phyloP scores from a whole-genome alignment of 345 rosid genomes.

The Syzygium grande region DNA sequence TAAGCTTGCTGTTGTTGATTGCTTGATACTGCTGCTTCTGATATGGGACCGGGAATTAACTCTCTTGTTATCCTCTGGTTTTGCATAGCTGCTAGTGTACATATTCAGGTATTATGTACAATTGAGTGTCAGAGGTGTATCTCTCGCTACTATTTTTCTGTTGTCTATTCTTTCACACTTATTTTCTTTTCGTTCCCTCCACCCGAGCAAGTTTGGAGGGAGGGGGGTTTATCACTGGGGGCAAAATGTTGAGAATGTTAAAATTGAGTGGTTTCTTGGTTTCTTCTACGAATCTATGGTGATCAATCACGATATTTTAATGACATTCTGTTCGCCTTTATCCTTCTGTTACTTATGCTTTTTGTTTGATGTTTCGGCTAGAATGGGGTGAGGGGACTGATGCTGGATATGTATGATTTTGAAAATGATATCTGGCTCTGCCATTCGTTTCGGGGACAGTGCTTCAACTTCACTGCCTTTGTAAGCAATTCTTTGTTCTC shows the following conservation, averaged over 20 bases:
- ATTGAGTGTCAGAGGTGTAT: background rate
- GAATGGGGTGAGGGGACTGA: conserved; percentile 97
- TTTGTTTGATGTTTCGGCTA: conserved; percentile 19
- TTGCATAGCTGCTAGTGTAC: background rate
- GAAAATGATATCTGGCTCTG: conserved; percentile 89
- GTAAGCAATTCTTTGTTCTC: conserved; percentile 33
- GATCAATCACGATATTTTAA: background rate
- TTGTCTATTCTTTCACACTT: background rate
- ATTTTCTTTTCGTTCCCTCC: background rate
- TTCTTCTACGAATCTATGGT: background rate
- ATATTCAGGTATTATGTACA: background rate
- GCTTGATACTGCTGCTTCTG: background rate
- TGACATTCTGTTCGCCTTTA: background rate
- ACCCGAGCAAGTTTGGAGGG: background rate
- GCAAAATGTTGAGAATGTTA: background rate
- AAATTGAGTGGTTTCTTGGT: background rate
- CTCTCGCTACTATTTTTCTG: background rate
- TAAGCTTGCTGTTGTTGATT: background rate
- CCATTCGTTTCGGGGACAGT: conserved; percentile 88
- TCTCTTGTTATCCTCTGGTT: background rate
- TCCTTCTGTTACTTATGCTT: background rate
- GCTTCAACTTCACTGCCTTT: conserved; percentile 96
- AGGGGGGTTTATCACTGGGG: background rate
- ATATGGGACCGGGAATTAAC: background rate
- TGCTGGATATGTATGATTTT: conserved; percentile 97